Conservation (phyloP, 371 early-diverging fungal species). For the Mortierella sp. region DNA sequence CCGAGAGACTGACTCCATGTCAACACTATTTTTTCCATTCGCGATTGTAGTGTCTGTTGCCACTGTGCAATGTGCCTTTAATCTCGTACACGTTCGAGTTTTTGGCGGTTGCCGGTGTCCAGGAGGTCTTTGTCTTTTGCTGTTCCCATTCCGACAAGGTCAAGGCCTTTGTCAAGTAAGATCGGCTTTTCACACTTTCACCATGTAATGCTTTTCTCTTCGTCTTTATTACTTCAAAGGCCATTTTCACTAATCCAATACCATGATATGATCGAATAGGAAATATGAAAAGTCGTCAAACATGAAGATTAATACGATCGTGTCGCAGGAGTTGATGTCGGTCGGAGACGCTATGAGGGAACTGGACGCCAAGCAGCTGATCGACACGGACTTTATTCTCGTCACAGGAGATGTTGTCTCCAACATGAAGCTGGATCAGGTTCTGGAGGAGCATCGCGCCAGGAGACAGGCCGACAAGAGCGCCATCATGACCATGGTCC, state of each 20-base stretch:
- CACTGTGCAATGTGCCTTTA: conserved; percentile 93
- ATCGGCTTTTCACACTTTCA: neutral
- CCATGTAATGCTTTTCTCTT: neutral
- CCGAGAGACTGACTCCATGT: neutral
- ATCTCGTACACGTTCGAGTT: conserved; percentile 96
- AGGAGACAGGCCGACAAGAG: conserved; percentile 80
- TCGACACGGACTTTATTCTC: conserved; percentile 92
- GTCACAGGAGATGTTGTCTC: conserved; percentile 93
- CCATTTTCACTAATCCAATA: neutral
- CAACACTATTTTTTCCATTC: conserved; percentile 6
- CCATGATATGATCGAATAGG: conserved; percentile 7
- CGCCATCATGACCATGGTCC: conserved; percentile 95
- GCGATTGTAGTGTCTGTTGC: conserved; percentile 84
- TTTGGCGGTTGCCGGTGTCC: conserved; percentile 86
- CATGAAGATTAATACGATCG: conserved; percentile 80
- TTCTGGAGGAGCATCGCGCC: conserved; percentile 81
- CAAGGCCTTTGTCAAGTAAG: conserved; percentile 85
- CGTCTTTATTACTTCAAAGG: neutral
- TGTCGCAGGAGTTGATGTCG: conserved; percentile 83
- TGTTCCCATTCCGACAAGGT: conserved; percentile 88
- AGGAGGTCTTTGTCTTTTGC: conserved; percentile 90
- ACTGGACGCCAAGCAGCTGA: conserved; percentile 85
- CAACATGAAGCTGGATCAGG: conserved; percentile 85
- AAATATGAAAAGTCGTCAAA: conserved; percentile 62
- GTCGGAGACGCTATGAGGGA: conserved; percentile 96